phyloP scores from a whole-genome alignment of 768 basidiomycete genomes.

The Russula emetica region DNA sequence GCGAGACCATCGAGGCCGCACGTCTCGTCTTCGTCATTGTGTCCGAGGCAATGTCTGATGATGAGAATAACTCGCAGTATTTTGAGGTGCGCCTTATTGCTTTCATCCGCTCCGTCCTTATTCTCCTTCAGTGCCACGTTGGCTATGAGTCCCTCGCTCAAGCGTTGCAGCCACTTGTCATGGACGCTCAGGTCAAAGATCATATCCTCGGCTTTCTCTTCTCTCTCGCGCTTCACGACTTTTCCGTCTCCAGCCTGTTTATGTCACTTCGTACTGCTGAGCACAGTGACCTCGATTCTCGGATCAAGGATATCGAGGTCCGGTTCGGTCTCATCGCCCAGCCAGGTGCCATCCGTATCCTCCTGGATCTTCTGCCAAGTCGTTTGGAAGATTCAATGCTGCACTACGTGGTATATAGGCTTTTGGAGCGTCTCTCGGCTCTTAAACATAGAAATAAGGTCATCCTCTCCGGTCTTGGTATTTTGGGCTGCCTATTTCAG shows the following conservation, averaged over 20 bases:
- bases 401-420: conserved; percentile 52
- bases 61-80: conserved; percentile 53
- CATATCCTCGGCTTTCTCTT: conserved; percentile 64
- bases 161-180: conserved; percentile 52
- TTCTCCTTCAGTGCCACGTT: conserved; percentile 44
- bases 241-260: conserved; percentile 55
- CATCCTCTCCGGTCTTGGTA: conserved; percentile 54
- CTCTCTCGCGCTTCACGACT: conserved; percentile 61
- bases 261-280: conserved; percentile 40
- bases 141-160: conserved; percentile 62
- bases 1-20: conserved; percentile 48
- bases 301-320: conserved; percentile 40
- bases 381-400: conserved; percentile 38
- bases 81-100: conserved; percentile 52
- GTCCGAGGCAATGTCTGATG: conserved; percentile 57
- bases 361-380: conserved; percentile 47
- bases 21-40: conserved; percentile 60
- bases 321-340: conserved; percentile 50
- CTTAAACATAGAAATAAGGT: conserved; percentile 68
- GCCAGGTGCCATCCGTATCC: conserved; percentile 56
- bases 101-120: background rate
- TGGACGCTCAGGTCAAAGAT: conserved; percentile 45
- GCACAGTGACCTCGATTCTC: conserved; percentile 42
- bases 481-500: conserved; percentile 51
- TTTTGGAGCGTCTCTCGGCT: conserved; percentile 58